Evolutionary conservation across 1,284 basidiomycete genomes (phyloP), one percentile per base, ranked within the genome.

Genomic region (Naganishia sp.): DNA sequence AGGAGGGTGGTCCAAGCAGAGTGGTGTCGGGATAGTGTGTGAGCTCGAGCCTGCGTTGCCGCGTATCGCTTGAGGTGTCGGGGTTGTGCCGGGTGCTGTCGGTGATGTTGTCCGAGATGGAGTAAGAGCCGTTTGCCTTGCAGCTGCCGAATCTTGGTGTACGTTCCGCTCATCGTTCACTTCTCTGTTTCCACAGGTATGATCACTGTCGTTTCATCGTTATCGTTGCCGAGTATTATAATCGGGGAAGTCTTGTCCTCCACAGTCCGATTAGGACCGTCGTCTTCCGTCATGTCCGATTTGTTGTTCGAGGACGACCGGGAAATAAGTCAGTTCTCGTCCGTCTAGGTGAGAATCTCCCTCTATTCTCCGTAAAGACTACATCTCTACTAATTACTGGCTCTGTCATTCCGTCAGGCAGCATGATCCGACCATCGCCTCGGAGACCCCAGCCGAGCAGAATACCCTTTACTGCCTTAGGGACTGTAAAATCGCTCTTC

Each of bases 401-500:
- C 16, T 46, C 45, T 21, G 6, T 46, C 6, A 18, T 15, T 46
- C 45, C 45, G 7, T 46, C 45, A 9, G 45, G 45, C 6, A 46
- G 45, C 45, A 46, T 46, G 45, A 46, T 46, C 45, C 45, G 16
- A 6, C 45, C 45, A 46, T 46, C 45, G 45, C 45, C 44, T 5
- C 44, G 4, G 6, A 46, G 15, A 6, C 16, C 16, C 10, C 23
- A n/a, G 16, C 33, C 18, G 6, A 67, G 42, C 3, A 55, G 44
- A 10, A 23, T 31, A 43, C 52, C 50, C n/a, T 36, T 48, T 11
- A 56, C 13, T 13, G 52, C 65, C 23, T 63, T 63, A 15, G 53
- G 18, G 16, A 46, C 33, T 6, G 65, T 67, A n/a, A 67, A 45
- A 42, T 67, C 65, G n/a, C 44, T 39, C 36, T 67, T 50, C 15